A percentile compares a stretch with the other conserved stretches of the same genome.
Conservation (phyloP, 208 protist genomes). For the Phytomonas francai region DNA sequence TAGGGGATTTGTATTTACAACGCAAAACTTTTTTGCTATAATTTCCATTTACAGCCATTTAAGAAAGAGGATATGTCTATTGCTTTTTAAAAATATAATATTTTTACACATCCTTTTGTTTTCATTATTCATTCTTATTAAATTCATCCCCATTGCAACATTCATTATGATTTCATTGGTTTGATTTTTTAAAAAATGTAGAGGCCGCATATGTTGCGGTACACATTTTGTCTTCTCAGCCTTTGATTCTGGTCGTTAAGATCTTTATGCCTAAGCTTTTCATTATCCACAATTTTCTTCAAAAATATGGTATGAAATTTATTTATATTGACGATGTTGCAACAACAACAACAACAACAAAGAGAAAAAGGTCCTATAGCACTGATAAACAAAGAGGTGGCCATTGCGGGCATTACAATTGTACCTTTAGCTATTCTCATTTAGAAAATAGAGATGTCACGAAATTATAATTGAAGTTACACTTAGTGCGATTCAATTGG, state of each 20-base stretch:
- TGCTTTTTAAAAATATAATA: too few species aligned
- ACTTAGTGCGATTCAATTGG: not conserved
- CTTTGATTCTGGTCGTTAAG: slow-evolving; percentile 7
- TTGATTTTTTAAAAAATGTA: slow-evolving; percentile 6
- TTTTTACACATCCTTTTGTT: not conserved
- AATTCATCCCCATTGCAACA: not conserved
- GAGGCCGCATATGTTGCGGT: not conserved
- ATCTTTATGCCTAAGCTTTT: slow-evolving; percentile 2
- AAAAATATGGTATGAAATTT: not conserved
- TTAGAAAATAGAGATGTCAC: not conserved
- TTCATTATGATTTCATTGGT: slow-evolving; percentile 2
- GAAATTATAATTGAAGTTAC: not conserved
- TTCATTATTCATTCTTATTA: slow-evolving; percentile 3
- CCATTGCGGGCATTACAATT: not conserved
- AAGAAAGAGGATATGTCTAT: too few species aligned
- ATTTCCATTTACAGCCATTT: not conserved
- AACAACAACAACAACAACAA: not conserved
- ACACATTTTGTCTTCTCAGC: slow-evolving; percentile 7
- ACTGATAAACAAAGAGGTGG: not conserved
- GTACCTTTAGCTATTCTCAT: not conserved
- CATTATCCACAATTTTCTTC: not conserved
- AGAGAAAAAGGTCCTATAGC: not conserved
- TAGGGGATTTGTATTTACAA: not conserved
- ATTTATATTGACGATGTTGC: not conserved
- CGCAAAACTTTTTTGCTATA: slow-evolving; percentile 2